Percentiles rank a stretch among this genome's conserved stretches.
phyloP scores from a whole-genome alignment of 1,139 yeast species.

The Magnusiomyces paraingens region DNA sequence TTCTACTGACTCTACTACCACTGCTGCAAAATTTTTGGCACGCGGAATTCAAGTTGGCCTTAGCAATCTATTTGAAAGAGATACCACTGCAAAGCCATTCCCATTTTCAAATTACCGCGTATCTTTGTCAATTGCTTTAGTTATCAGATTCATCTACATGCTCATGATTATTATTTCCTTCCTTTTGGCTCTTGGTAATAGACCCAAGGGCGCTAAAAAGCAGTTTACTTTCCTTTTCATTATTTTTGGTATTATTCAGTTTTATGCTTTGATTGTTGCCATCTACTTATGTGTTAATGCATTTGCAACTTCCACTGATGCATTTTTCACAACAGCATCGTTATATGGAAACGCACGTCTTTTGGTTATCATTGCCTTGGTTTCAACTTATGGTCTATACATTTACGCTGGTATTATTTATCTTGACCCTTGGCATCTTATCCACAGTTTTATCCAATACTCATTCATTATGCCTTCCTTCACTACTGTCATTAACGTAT shows the following conservation, averaged over 20 bases:
- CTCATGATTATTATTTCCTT: conserved; percentile 35
- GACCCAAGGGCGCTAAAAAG: conserved; percentile 37
- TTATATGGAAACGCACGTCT: conserved; percentile 27
- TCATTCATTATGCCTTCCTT: conserved; percentile 82
- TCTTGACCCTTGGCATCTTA: conserved; percentile 92
- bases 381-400: conserved; percentile 91
- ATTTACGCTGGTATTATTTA: conserved; percentile 61
- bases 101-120: conserved; percentile 9
- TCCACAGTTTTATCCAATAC: conserved; percentile 82
- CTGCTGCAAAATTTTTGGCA: too few species aligned
- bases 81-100: conserved; percentile 4
- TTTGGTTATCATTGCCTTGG: conserved; percentile 66
- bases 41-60: too few species aligned
- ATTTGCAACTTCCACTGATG: conserved; percentile 19
- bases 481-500: conserved; percentile 66
- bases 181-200: conserved; percentile 38
- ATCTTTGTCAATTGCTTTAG: conserved; percentile 32
- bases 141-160: conserved; percentile 34
- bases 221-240: conserved; percentile 31
- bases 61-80: neutral
- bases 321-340: too few species aligned
- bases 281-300: conserved; percentile 36
- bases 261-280: conserved; percentile 35
- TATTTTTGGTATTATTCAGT: conserved; percentile 37
- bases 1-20: too few species aligned